A percentile compares a stretch with the other conserved stretches of the same genome.
Conservation (phyloP, 1,284 basidiomycete genomes). For the Fomes fomentarius region DNA sequence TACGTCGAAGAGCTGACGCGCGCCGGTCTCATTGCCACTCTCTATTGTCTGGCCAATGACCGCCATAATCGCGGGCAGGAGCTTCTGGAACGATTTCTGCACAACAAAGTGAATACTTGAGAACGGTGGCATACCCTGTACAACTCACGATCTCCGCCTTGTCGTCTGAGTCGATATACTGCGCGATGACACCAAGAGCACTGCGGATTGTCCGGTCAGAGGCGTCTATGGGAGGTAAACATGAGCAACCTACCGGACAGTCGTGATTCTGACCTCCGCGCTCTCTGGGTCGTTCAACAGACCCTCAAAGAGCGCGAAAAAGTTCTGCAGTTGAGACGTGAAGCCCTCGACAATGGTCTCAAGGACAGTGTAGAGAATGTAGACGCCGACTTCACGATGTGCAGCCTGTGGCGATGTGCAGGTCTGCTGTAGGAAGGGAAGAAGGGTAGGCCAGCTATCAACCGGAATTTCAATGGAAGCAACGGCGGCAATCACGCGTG, state of each 20-base stretch:
- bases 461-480: slow-evolving; percentile 88
- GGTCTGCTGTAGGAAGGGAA: slow-evolving; percentile 87
- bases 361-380: slow-evolving; percentile 90
- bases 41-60: slow-evolving; percentile 92
- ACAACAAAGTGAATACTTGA: slow-evolving; percentile 3
- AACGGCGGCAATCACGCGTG: slow-evolving; percentile 93
- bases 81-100: slow-evolving; percentile 86
- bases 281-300: slow-evolving; percentile 90
- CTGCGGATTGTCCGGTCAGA: slow-evolving; percentile 40
- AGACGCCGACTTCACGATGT: slow-evolving; percentile 92
- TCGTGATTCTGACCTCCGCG: slow-evolving; percentile 90
- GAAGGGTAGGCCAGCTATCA: slow-evolving; percentile 85
- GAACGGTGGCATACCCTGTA: neutral
- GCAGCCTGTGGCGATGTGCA: slow-evolving; percentile 70
- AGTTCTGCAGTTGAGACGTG: slow-evolving; percentile 74
- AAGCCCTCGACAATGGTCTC: slow-evolving; percentile 93
- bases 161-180: slow-evolving; percentile 91
- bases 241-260: slow-evolving; percentile 61
- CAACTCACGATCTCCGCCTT: slow-evolving; percentile 81
- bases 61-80: slow-evolving; percentile 89
- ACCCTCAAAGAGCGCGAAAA: slow-evolving; percentile 84
- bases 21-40: slow-evolving; percentile 78
- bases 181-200: slow-evolving; percentile 89
- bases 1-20: slow-evolving; percentile 93
- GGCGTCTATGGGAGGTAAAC: slow-evolving; percentile 9